Conservation (phyloP, 768 basidiomycete species). For the Rhodotorula taiwanensis region DNA sequence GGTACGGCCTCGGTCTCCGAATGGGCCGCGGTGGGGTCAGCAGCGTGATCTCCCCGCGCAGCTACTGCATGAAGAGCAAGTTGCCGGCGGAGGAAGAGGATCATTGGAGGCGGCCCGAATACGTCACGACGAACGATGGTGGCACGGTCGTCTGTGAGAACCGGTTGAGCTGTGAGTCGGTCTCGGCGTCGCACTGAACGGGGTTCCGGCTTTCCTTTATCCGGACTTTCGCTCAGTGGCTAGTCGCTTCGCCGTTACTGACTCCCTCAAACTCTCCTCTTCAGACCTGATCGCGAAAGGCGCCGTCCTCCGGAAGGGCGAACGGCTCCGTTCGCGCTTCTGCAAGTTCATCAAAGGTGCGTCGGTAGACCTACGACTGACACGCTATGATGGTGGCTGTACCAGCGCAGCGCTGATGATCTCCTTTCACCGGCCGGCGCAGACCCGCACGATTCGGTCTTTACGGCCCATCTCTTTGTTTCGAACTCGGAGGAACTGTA, state of each 20-base stretch:
- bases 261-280: not conserved
- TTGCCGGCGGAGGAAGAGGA: slow-evolving; percentile 81
- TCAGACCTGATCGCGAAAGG: slow-evolving; percentile 75
- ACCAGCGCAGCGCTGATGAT: no score
- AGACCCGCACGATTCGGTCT: slow-evolving; percentile 57
- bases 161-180: slow-evolving; percentile 52
- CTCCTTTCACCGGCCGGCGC: not conserved
- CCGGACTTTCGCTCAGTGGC: no score
- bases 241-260: not conserved
- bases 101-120: slow-evolving; percentile 74
- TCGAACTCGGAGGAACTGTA: slow-evolving; percentile 32
- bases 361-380: no score
- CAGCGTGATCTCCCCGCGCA: slow-evolving; percentile 69
- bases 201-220: no score
- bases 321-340: slow-evolving; percentile 72
- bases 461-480: slow-evolving; percentile 67
- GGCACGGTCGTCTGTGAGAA: slow-evolving; percentile 76
- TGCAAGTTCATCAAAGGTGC: slow-evolving; percentile 49
- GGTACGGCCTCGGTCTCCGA: slow-evolving; percentile 68
- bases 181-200: no score
- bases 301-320: slow-evolving; percentile 79
- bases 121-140: slow-evolving; percentile 69
- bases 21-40: slow-evolving; percentile 59
- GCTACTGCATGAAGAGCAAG: slow-evolving; percentile 68
- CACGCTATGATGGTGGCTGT: no score